Evolutionary conservation across 352 stramenopile genomes (phyloP).

Genomic region (Phytophthora hybrid): DNA sequence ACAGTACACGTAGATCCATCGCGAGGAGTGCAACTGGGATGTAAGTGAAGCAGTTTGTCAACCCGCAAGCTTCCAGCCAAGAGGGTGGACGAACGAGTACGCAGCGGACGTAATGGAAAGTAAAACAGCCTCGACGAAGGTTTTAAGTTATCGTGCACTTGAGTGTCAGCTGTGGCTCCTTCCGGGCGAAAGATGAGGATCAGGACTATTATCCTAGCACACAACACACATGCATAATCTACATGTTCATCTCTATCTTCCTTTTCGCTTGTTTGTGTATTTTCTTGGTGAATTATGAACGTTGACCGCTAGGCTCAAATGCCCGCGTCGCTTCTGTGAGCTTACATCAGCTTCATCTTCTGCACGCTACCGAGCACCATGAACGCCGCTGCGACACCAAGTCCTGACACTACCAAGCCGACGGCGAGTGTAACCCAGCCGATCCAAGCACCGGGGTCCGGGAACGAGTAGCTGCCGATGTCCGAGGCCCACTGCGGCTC

Average conservation of each 20-base stretch:
- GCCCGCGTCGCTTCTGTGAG: slow-evolving; percentile 6
- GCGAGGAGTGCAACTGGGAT: background rate
- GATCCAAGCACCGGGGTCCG: slow-evolving; percentile 74
- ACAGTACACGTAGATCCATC: background rate
- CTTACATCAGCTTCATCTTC: slow-evolving; percentile 88
- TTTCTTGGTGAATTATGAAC: slow-evolving; percentile 20
- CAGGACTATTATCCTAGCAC: background rate
- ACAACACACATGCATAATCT: slow-evolving; percentile 10
- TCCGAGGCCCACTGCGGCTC: slow-evolving; percentile 74
- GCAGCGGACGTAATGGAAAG: no score
- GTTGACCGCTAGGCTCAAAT: background rate
- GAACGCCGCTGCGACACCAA: slow-evolving; percentile 52
- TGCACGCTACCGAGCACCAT: slow-evolving; percentile 70
- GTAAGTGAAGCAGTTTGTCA: background rate
- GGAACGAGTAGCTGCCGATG: slow-evolving; percentile 84
- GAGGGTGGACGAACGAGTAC: background rate
- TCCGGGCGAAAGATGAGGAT: background rate
- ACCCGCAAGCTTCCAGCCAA: background rate
- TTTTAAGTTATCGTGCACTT: slow-evolving; percentile 25
- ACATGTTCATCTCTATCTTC: slow-evolving; percentile 5
- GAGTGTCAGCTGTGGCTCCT: background rate
- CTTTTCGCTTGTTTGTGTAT: slow-evolving; percentile 23
- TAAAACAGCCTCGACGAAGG: no score
- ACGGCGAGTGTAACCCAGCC: slow-evolving; percentile 74
- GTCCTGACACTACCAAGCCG: slow-evolving; percentile 53